phyloP scores from a whole-genome alignment of 2,329 filamentous ascomycete genomes.

The Diaporthe sp. region DNA sequence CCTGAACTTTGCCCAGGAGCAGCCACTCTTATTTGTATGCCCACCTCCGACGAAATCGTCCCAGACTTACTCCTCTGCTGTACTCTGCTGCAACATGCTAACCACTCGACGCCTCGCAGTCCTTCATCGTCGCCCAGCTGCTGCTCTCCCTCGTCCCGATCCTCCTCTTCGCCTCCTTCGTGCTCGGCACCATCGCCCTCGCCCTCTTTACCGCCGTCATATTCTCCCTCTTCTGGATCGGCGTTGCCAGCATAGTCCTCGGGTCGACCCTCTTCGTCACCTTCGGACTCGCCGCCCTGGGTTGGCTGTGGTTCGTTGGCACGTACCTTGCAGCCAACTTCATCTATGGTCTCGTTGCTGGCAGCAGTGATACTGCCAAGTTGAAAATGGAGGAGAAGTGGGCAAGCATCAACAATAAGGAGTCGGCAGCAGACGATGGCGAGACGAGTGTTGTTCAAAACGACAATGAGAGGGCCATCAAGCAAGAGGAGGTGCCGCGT shows the following conservation, averaged over 20 bases:
- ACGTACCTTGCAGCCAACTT: slow-evolving; percentile 67
- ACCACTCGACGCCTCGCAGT: slow-evolving; percentile 58
- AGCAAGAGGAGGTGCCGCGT: background rate
- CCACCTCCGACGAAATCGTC: background rate
- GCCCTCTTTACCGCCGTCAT: slow-evolving; percentile 72
- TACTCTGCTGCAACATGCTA: background rate
- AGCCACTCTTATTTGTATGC: slow-evolving; percentile 78
- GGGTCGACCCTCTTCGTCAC: slow-evolving; percentile 78
- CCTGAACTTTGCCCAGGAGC: slow-evolving; percentile 69
- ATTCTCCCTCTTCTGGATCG: slow-evolving; percentile 78
- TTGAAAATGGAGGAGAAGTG: slow-evolving; percentile 36
- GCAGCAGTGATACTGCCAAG: background rate
- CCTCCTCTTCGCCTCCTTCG: slow-evolving; percentile 77
- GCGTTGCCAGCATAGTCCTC: slow-evolving; percentile 76
- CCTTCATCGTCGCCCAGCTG: slow-evolving; percentile 76
- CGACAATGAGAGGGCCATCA: background rate
- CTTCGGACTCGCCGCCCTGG: slow-evolving; percentile 70
- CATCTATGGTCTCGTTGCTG: slow-evolving; percentile 55
- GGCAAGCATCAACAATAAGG: slow-evolving; percentile 28
- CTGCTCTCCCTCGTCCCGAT: slow-evolving; percentile 77
- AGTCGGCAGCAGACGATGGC: background rate
- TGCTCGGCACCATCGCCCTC: slow-evolving; percentile 72
- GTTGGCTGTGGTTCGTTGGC: slow-evolving; percentile 77
- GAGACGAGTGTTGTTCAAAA: background rate
- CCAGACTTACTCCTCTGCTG: background rate